Conservation (phyloP, 1,284 basidiomycete species). For the Volvariella volvacea region DNA sequence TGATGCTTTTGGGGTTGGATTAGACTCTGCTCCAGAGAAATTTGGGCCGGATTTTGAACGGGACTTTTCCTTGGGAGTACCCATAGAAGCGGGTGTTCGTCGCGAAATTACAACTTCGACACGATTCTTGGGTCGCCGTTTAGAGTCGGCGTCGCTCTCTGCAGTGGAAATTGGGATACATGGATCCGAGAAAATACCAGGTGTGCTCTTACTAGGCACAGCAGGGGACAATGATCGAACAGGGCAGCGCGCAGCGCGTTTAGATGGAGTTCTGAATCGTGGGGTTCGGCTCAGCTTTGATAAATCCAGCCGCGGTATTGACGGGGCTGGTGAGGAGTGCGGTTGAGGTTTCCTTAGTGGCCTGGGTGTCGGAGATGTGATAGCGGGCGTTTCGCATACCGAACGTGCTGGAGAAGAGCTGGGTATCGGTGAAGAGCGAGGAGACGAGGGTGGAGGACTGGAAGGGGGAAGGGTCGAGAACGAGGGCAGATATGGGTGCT, state of each 20-base stretch:
- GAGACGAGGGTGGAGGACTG: conserved; percentile 2
- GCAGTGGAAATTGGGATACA: not conserved
- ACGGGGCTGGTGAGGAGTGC: not conserved
- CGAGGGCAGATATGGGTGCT: not conserved
- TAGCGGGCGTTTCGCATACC: conserved; percentile 12
- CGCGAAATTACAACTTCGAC: too few relatives aligned
- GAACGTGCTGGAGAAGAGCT: conserved; percentile 15
- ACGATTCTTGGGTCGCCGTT: too few relatives aligned
- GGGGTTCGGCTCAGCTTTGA: not conserved
- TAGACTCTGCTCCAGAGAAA: too few relatives aligned
- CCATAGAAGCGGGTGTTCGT: too few relatives aligned
- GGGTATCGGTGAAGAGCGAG: conserved; percentile 11
- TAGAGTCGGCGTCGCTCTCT: too few relatives aligned
- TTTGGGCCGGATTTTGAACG: too few relatives aligned
- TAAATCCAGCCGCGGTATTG: conserved; percentile 5
- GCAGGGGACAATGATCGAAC: not conserved
- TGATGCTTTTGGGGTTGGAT: too few relatives aligned
- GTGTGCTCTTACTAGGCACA: not conserved
- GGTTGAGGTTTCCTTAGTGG: conserved; percentile 7
- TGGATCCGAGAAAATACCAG: not conserved
- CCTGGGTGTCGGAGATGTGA: conserved; percentile 4
- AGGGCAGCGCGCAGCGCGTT: not conserved
- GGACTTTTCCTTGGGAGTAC: too few relatives aligned
- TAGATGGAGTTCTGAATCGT: not conserved
- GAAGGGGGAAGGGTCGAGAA: conserved; percentile 8